Evolutionary conservation across 2,329 filamentous ascomycete species (phyloP), one percentile per base, ranked within the genome.

Genomic region (Monosporascus sp.): DNA sequence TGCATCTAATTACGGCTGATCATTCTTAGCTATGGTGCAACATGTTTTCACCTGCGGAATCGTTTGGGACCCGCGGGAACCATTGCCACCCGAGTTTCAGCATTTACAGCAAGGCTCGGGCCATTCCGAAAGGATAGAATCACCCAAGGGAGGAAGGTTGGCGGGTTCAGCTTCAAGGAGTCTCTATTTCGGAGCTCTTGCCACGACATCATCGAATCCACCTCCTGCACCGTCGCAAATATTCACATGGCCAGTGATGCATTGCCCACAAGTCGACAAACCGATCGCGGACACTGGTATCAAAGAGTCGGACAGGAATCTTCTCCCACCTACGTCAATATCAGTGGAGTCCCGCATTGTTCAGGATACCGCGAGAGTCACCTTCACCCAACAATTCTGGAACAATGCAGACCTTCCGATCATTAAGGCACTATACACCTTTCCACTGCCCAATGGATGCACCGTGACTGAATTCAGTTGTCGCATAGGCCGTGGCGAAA

Each of bases 401-500:
- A 67, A 67, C 52, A 57, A 65, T n/a, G 52, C 55, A 22, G 55
- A 57, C 17, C 9, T 37, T 19, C 37, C 59, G 11, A 65, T 68
- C 55, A 55, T 52, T 22, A 45, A 60, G 38, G 62, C 63, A 1
- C 58, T 60, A 9, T 67, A 66, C 46, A 63, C 60, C 4, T 68
- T 66, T 40, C 61, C 61, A 9, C 57, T 68, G 5, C 58, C 63
- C 2, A 51, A 55, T 20, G 60, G 58, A 17, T 65, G 64, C 40
- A 65, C 60, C 5, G 58, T 68, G 7, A 65, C 58, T 11, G 59
- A 55, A 14, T 66, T 68, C 47, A 57, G 41, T 45, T 66, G 63
- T 50, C 55, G 60, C 1, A 50, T 68, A 19, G 63, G 64, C 0
- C 52, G 53, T 3, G 54, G 54, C 17, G 64, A 59, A 31, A 47